A percentile compares a stretch with the other conserved stretches of the same genome.
Evolutionary conservation across 2,329 filamentous ascomycete species (phyloP).

Genomic region (Aspergillus thermomutatus): DNA sequence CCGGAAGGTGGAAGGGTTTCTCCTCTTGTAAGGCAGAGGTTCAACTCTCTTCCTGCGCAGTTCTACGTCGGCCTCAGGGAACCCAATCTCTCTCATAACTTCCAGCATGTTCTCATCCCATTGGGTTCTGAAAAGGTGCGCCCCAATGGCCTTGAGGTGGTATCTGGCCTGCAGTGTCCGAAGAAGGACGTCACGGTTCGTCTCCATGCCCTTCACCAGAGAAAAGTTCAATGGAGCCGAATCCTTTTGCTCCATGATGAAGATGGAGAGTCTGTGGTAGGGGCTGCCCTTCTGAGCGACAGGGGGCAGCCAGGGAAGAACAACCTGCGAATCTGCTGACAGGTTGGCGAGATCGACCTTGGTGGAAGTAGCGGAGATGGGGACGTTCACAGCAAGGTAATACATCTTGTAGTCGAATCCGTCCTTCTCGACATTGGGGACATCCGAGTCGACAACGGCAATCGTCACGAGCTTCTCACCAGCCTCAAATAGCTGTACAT

Average conservation of each 20-base stretch:
- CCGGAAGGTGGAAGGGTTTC: constrained; percentile 48
- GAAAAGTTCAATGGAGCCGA: constrained; percentile 57
- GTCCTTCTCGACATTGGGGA: constrained; percentile 74
- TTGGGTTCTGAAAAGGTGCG: constrained; percentile 79
- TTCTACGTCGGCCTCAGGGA: constrained; percentile 76
- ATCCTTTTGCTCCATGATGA: constrained; percentile 75
- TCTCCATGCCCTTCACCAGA: constrained; percentile 51
- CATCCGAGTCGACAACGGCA: constrained; percentile 84
- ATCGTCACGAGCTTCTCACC: constrained; percentile 80
- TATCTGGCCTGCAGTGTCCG: constrained; percentile 71
- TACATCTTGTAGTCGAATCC: constrained; percentile 79
- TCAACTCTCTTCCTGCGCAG: constrained; percentile 77
- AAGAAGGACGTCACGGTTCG: constrained; percentile 67
- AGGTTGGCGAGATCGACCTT: constrained; percentile 65
- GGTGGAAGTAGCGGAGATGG: constrained; percentile 58
- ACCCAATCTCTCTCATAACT: constrained; percentile 77
- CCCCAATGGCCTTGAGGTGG: constrained; percentile 69
- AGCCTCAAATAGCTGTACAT: constrained; percentile 78
- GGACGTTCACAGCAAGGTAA: constrained; percentile 74
- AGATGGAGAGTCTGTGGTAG: constrained; percentile 83
- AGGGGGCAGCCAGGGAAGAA: constrained; percentile 77
- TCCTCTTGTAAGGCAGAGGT: constrained; percentile 62
- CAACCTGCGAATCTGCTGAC: constrained; percentile 61
- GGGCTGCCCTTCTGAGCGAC: constrained; percentile 85
- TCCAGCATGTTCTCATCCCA: constrained; percentile 87